Evolutionary conservation across 495 filamentous ascomycete genomes (phyloP), one percentile per base, ranked within the genome.

Genomic region (Penicillium simplicissimum): DNA sequence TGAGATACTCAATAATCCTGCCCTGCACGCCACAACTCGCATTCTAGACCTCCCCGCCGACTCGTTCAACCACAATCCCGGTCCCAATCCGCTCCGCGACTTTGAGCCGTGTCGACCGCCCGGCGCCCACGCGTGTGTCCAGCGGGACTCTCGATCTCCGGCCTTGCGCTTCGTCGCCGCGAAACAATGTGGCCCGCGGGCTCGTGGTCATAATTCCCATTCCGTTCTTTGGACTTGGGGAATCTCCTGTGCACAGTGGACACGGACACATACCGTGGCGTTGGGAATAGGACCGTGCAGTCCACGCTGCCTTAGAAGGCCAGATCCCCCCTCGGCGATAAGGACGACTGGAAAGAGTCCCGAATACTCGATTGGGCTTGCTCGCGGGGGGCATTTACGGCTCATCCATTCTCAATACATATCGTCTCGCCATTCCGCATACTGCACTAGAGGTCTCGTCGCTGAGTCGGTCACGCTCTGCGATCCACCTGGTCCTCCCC

Each of bases 101-200:
- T 49, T 59, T 43, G 21, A 8, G 36, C 15, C 51, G 33, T 45
- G 23, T 55, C 35, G 55, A 52, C 40, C 54, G 40, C 52, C n/a
- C n/a, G n/a, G n/a, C n/a, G n/a, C n/a, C 49, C 47, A 40, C 59
- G 25, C 45, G 36, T 14, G 52, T 54, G 35, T 47, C 59, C 48
- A 47, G 59, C 57, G 55, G 63, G 59, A 59, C 48, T 52, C 37
- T 58, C n/a, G 43, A 40, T 43, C 25, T 31, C 58, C 42, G 47
- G 37, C 59, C 47, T 55, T 59, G 66, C 66, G 60, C 48, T 64
- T 55, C 58, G 60, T 63, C 59, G 48, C 34, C 60, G 57, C 53
- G 71, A 72, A 74, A 79, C 72, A 71, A 76, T 79, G 75, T 69
- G 68, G 72, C 63, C 62, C 60, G 55, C 66, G 68, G 66, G 63